These are phyloP conservation scores for Talaromyces sp. DNA, from an alignment of 2,329 filamentous ascomycete species.

Conservation along the genomic window DNA sequence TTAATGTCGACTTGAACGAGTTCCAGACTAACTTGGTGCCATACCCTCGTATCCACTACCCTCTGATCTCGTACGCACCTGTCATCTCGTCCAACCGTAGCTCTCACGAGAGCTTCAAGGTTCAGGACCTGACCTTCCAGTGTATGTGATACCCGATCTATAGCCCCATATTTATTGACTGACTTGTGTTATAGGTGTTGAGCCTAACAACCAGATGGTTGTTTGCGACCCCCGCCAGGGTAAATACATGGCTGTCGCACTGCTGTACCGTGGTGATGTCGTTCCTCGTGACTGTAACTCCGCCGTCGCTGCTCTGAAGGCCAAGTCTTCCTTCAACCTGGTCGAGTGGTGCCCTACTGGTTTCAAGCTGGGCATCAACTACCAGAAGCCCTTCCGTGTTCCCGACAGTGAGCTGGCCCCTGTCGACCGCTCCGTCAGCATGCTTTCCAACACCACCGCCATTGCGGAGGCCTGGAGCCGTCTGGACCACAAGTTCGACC, in stretches of 20 bases:
- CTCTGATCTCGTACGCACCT: constrained; percentile 66
- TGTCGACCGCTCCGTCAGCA: constrained; percentile 60
- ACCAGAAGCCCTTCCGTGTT: constrained; percentile 60
- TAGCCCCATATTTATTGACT: background rate
- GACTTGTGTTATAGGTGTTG: constrained; percentile 53
- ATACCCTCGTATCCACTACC: constrained; percentile 69
- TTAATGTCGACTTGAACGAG: constrained; percentile 70
- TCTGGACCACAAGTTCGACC: constrained; percentile 69
- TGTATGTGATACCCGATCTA: constrained; percentile 46
- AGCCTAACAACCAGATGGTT: constrained; percentile 71
- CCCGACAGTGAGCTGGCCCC: constrained; percentile 57
- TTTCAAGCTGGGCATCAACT: constrained; percentile 71
- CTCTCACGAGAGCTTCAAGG: constrained; percentile 85
- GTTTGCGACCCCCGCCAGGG: constrained; percentile 68
- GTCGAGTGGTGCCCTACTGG: constrained; percentile 72
- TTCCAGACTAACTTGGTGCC: constrained; percentile 72
- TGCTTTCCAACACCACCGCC: constrained; percentile 69
- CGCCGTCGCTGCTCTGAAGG: constrained; percentile 64
- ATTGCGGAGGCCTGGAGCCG: constrained; percentile 68
- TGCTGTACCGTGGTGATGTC: constrained; percentile 68
- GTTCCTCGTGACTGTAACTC: constrained; percentile 64
- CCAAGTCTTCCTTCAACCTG: constrained; percentile 66
- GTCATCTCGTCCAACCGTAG: constrained; percentile 72
- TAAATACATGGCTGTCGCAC: constrained; percentile 70
- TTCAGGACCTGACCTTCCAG: constrained; percentile 70